Conservation (phyloP, 805 yeast species). For the Zygosaccharomyces kombuchaensis region DNA sequence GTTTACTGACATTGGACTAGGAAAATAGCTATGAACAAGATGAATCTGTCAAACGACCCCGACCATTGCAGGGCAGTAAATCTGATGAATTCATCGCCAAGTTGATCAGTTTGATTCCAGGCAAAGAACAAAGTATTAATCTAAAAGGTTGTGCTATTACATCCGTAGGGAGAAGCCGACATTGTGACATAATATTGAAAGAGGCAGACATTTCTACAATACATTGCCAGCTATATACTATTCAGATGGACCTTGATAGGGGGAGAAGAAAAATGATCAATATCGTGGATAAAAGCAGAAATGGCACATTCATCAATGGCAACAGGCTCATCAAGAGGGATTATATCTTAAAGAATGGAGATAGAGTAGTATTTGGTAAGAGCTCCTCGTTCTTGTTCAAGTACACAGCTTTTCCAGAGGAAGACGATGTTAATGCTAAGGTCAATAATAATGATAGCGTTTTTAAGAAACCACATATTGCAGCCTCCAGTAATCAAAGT, state of each 20-base stretch:
- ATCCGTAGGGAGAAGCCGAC: conserved; percentile 52
- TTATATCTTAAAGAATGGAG: conserved; percentile 56
- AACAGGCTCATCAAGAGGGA: conserved; percentile 45
- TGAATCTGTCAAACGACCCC: conserved; percentile 19
- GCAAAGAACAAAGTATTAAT: conserved; percentile 28
- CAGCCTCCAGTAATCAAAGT: conserved; percentile 24
- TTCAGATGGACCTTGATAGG: conserved; percentile 37
- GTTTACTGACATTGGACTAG: conserved; percentile 8
- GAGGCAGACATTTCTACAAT: conserved; percentile 61
- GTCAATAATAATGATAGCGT: conserved; percentile 12
- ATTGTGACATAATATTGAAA: conserved; percentile 51
- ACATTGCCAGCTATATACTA: conserved; percentile 52
- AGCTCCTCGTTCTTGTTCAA: conserved; percentile 49
- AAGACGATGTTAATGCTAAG: conserved; percentile 1
- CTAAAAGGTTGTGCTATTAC: conserved; percentile 36
- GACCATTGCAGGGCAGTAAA: conserved; percentile 7
- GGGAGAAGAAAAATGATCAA: conserved; percentile 38
- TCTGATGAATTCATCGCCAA: conserved; percentile 18
- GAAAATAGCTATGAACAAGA: conserved; percentile 8
- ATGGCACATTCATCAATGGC: conserved; percentile 67
- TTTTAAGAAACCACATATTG: conserved; percentile 30
- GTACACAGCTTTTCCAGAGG: conserved; percentile 29
- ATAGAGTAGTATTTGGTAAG: conserved; percentile 54
- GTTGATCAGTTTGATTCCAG: conserved; percentile 33
- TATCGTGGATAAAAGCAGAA: conserved; percentile 52